phyloP scores from a whole-genome alignment of 768 basidiomycete species.

The Udeniomyces megalosporus region DNA sequence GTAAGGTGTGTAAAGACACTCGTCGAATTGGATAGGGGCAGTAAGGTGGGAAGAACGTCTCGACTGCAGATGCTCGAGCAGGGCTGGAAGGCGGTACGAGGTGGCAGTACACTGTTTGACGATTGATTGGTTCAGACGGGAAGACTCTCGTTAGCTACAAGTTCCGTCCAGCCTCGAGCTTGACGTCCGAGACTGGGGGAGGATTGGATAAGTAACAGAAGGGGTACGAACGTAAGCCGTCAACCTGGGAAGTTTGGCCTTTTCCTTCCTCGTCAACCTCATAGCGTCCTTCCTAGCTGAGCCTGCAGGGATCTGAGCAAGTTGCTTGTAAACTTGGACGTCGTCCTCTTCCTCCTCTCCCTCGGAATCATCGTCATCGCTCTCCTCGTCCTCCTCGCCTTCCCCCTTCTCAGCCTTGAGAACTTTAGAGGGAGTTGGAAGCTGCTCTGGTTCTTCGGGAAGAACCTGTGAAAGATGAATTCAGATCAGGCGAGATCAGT shows the following conservation, averaged over 20 bases:
- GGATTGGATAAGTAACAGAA: background rate
- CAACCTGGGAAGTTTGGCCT: conserved; percentile 86
- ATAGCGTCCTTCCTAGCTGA: conserved; percentile 83
- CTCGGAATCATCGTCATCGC: conserved; percentile 8
- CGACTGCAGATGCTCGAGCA: conserved; percentile 79
- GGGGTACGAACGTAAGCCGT: conserved; percentile 48
- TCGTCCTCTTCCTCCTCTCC: conserved; percentile 12
- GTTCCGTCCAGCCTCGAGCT: background rate
- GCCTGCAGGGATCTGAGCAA: conserved; percentile 83
- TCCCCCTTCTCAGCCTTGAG: conserved; percentile 11
- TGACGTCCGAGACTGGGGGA: background rate
- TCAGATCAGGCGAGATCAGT: no score
- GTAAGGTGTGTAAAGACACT: conserved; percentile 87
- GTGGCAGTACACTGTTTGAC: conserved; percentile 31
- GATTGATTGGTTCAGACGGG: no score
- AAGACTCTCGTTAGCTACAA: no score
- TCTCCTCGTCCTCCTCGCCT: conserved; percentile 7
- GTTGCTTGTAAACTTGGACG: conserved; percentile 51
- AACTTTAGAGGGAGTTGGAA: conserved; percentile 8
- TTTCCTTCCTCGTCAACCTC: conserved; percentile 71
- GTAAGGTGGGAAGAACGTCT: conserved; percentile 68
- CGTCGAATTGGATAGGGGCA: conserved; percentile 72
- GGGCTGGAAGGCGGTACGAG: conserved; percentile 72
- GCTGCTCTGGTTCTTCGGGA: conserved; percentile 14
- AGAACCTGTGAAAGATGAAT: conserved; percentile 9